A percentile compares a stretch with the other conserved stretches of the same genome.
phyloP scores from a whole-genome alignment of 768 basidiomycete genomes.

The Boletus rubropictus region DNA sequence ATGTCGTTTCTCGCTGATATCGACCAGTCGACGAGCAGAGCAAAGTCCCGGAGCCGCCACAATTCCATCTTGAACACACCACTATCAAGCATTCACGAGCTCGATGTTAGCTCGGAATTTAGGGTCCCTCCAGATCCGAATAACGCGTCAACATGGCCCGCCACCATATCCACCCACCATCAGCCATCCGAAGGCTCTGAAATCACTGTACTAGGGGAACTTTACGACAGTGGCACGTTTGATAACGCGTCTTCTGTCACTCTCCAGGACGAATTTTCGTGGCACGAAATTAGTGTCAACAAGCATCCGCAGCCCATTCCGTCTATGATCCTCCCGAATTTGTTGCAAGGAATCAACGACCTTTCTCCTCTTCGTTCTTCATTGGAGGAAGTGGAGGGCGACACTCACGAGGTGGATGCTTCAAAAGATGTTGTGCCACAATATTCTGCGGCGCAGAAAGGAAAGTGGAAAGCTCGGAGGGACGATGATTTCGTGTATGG shows the following conservation, averaged over 20 bases:
- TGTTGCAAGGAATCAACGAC: constrained; percentile 10
- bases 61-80: not conserved
- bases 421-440: not conserved
- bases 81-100: not conserved
- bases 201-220: not conserved
- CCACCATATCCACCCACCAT: constrained; percentile 1
- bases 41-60: no score
- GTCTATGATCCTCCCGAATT: constrained; percentile 8
- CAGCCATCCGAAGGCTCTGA: constrained; percentile 4
- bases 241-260: constrained; percentile 14
- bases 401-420: not conserved
- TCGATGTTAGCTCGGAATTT: not conserved
- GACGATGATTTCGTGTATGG: not conserved
- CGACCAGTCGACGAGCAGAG: not conserved
- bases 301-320: constrained; percentile 10
- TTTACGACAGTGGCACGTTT: not conserved
- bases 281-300: constrained; percentile 1
- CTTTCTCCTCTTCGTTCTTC: constrained; percentile 1
- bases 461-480: constrained; percentile 8
- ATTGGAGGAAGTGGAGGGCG: not conserved
- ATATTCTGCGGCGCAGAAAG: constrained; percentile 12
- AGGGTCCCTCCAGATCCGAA: not conserved
- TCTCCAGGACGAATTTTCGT: constrained; percentile 6
- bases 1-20: constrained; percentile 5
- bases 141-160: not conserved